A percentile compares a stretch with the other conserved stretches of the same genome.
Conservation (phyloP, 495 filamentous ascomycete genomes). For the Annulohypoxylon nitens region DNA sequence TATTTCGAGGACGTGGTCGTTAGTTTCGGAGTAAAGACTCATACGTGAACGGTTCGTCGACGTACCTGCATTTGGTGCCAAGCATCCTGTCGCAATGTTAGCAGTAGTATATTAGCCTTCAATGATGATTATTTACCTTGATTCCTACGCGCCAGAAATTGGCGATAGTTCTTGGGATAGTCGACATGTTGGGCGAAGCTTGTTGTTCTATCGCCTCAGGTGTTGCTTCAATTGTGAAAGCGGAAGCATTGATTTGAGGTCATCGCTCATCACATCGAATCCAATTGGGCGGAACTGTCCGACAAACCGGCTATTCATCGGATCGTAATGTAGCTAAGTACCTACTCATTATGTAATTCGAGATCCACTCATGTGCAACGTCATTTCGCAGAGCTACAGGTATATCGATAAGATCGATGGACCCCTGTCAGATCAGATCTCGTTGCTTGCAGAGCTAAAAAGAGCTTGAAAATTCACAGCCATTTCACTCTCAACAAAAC, state of each 20-base stretch:
- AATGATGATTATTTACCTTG: constrained; percentile 68
- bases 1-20: constrained; percentile 53
- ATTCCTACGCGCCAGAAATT: constrained; percentile 89
- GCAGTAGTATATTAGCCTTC: constrained; percentile 5
- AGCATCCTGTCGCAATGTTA: constrained; percentile 73
- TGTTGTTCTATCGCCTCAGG: constrained; percentile 39
- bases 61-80: constrained; percentile 93
- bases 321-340: constrained; percentile 4
- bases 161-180: constrained; percentile 83
- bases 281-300: constrained; percentile 27
- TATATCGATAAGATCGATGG: constrained; percentile 26
- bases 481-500: neutral
- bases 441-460: constrained; percentile 12
- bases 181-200: constrained; percentile 82
- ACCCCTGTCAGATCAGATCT: neutral
- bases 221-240: constrained; percentile 24
- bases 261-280: constrained; percentile 30
- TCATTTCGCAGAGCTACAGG: constrained; percentile 15
- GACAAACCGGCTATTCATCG: constrained; percentile 22
- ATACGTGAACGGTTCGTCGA: constrained; percentile 51
- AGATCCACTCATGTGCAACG: neutral
- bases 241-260: constrained; percentile 20
- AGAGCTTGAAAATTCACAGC: constrained; percentile 18
- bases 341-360: constrained; percentile 1
- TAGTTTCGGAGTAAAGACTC: constrained; percentile 48